A percentile compares a stretch with the other conserved stretches of the same genome.
phyloP scores from a whole-genome alignment of 352 stramenopile species.

The Peronospora tabacina region DNA sequence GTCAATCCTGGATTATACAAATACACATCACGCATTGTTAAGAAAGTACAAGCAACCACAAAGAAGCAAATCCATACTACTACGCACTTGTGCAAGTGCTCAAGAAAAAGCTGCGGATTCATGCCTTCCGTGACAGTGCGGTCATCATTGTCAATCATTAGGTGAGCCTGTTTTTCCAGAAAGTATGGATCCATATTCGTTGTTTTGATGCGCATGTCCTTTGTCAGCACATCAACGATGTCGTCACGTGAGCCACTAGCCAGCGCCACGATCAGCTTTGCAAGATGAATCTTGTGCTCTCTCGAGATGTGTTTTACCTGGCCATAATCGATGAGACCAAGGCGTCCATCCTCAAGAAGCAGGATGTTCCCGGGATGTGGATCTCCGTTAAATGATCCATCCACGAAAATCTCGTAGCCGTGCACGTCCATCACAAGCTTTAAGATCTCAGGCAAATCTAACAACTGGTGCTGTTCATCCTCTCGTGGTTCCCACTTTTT shows the following conservation, averaged over 20 bases:
- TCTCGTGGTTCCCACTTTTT: constrained; percentile 30
- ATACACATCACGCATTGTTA: constrained; percentile 2
- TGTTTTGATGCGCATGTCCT: constrained; percentile 72
- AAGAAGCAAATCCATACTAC: background rate
- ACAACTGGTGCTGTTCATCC: constrained; percentile 43
- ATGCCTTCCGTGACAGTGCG: constrained; percentile 68
- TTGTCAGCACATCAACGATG: constrained; percentile 63
- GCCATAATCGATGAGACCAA: constrained; percentile 90
- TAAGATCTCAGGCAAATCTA: constrained; percentile 79
- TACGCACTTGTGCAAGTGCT: constrained; percentile 73
- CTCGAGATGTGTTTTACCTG: constrained; percentile 84
- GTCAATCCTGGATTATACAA: constrained; percentile 43
- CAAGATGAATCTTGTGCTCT: constrained; percentile 58
- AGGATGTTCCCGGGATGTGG: constrained; percentile 89
- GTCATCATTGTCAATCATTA: constrained; percentile 87
- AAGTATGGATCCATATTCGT: constrained; percentile 78
- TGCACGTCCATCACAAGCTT: constrained; percentile 87
- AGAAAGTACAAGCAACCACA: background rate
- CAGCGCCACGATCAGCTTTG: constrained; percentile 82
- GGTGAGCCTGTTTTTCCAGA: constrained; percentile 67
- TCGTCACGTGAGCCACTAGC: constrained; percentile 60
- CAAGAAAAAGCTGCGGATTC: constrained; percentile 82
- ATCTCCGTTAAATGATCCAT: constrained; percentile 90
- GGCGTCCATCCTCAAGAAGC: constrained; percentile 80
- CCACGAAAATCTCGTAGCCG: constrained; percentile 88